Conservation (phyloP, 225 moss, liverwort and hornwort species). For the Marchantia polymorpha region DNA sequence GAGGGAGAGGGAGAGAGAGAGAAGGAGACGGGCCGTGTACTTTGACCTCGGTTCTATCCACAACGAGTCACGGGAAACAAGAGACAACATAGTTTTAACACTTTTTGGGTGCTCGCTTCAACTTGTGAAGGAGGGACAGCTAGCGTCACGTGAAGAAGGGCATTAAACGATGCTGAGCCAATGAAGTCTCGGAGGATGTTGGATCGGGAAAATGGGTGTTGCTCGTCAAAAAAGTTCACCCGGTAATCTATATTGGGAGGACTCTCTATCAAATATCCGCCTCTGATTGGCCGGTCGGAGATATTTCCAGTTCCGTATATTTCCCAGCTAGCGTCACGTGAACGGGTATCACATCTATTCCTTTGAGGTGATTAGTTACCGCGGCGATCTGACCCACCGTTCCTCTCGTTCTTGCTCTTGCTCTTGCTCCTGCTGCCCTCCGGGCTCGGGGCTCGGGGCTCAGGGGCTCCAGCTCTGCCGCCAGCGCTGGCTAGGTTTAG, state of each 20-base stretch:
- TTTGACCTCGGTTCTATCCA: constrained; percentile 1
- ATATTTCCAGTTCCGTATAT: constrained; percentile 3
- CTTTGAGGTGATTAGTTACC: not conserved
- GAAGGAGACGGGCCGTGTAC: not conserved
- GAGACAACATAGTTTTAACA: not conserved
- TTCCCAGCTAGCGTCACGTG: constrained; percentile 9
- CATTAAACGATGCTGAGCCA: not conserved
- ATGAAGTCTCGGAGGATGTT: not conserved
- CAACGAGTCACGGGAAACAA: not conserved
- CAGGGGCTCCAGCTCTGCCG: too few relatives aligned
- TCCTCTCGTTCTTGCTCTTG: too few relatives aligned
- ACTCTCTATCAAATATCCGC: not conserved
- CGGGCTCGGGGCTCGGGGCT: too few relatives aligned
- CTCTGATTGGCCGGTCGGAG: not conserved
- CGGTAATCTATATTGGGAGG: not conserved
- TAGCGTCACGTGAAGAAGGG: constrained; percentile 13
- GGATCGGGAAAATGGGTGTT: not conserved
- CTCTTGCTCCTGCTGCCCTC: too few relatives aligned
- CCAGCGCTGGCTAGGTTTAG: too few relatives aligned
- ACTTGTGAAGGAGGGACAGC: constrained; percentile 6
- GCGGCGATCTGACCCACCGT: too few relatives aligned
- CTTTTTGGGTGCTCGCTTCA: constrained; percentile 1
- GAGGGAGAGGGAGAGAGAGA: not conserved
- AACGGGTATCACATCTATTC: constrained; percentile 5
- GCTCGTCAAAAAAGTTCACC: not conserved